Evolutionary conservation across 495 filamentous ascomycete genomes (phyloP).

Genomic region (Paragyromitra xinjiangensis): DNA sequence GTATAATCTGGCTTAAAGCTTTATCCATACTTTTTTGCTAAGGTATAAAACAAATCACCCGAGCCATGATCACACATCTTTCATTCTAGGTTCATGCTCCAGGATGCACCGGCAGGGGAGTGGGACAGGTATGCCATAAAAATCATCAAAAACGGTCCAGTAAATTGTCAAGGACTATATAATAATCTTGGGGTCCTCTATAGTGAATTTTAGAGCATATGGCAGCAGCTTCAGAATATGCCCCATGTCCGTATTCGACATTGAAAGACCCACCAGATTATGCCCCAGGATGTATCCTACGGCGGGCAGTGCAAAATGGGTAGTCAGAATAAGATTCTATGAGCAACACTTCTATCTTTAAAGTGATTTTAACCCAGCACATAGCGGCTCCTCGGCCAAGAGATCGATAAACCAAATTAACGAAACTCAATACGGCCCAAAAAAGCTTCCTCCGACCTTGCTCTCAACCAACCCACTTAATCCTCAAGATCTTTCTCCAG

Average conservation of each 20-base stretch:
- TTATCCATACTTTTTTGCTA: too few species aligned
- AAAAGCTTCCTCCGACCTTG: background rate
- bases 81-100: too few species aligned
- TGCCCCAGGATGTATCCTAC: background rate
- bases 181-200: too few species aligned
- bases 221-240: too few species aligned
- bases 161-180: too few species aligned
- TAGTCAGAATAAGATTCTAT: background rate
- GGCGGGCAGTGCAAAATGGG: background rate
- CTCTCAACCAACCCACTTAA: constrained; percentile 6
- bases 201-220: too few species aligned
- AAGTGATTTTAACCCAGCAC: background rate
- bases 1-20: background rate
- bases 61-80: too few species aligned
- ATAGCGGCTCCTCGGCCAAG: background rate
- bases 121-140: too few species aligned
- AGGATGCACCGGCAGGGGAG: too few species aligned
- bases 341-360: background rate
- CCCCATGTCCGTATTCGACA: too few species aligned
- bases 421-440: background rate
- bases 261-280: background rate
- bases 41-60: too few species aligned
- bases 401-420: background rate
- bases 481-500: constrained; percentile 60
- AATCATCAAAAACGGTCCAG: too few species aligned